phyloP scores from a whole-genome alignment of 129 eudicot genomes.

The Flaveria ramosissima region DNA sequence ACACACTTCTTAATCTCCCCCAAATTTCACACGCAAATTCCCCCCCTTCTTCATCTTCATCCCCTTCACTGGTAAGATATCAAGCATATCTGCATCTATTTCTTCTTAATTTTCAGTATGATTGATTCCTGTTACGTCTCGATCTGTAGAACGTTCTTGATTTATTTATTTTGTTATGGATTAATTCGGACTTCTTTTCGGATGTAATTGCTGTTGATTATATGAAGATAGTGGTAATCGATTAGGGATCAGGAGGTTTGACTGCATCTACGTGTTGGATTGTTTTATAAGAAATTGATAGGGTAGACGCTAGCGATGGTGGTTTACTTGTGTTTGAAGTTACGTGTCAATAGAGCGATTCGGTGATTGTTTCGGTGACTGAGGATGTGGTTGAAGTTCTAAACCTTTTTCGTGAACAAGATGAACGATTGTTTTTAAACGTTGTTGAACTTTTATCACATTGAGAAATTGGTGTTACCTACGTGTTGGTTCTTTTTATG shows the following conservation, averaged over 20 bases:
- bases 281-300: not conserved
- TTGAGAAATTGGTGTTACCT: not conserved
- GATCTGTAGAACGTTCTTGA: slow-evolving; percentile 16
- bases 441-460: not conserved
- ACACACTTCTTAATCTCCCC: slow-evolving; percentile 22
- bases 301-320: not conserved
- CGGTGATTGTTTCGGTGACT: slow-evolving; percentile 7
- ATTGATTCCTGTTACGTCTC: slow-evolving; percentile 20
- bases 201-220: slow-evolving; percentile 18
- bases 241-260: slow-evolving; percentile 23
- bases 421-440: not conserved
- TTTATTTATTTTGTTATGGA: not conserved
- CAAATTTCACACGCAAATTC: slow-evolving; percentile 29
- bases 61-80: slow-evolving; percentile 21
- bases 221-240: not conserved
- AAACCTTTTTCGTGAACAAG: not conserved
- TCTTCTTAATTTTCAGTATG: not conserved
- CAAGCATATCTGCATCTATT: not conserved
- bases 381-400: not conserved
- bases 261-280: not conserved
- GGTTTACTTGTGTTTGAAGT: slow-evolving; percentile 12
- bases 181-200: not conserved
- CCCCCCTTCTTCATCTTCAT: not conserved
- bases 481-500: not conserved
- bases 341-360: not conserved